A percentile compares a stretch with the other conserved stretches of the same genome.
These are phyloP conservation scores for Haplosporangium sp. DNA, from an alignment of 371 early-diverging fungal genomes.

Conservation along the genomic window DNA sequence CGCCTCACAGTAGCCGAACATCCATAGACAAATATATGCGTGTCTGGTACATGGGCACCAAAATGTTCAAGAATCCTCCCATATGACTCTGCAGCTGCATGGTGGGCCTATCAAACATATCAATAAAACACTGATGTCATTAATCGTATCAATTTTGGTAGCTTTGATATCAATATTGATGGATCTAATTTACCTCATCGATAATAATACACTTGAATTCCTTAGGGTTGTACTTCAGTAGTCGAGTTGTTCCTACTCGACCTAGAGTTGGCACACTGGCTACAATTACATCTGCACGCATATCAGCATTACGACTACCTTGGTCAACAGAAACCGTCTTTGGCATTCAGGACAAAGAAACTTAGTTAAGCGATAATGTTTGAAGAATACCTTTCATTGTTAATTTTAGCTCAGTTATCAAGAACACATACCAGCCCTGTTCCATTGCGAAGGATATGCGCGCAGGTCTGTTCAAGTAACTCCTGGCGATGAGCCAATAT, in stretches of 20 bases:
- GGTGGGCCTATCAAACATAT: slow-evolving; percentile 77
- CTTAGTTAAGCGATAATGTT: no score
- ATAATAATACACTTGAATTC: slow-evolving; percentile 91
- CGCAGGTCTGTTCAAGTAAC: slow-evolving; percentile 82
- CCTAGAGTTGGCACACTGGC: slow-evolving; percentile 87
- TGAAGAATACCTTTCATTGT: not conserved
- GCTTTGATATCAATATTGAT: not conserved
- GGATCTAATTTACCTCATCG: slow-evolving; percentile 70
- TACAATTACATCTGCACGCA: slow-evolving; percentile 77
- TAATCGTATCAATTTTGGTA: not conserved
- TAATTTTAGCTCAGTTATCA: not conserved
- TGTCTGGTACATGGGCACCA: slow-evolving; percentile 56
- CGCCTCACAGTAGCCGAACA: slow-evolving; percentile 93
- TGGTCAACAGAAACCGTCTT: slow-evolving; percentile 76
- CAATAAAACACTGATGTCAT: not conserved
- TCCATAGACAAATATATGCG: slow-evolving; percentile 85
- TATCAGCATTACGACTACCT: slow-evolving; percentile 66
- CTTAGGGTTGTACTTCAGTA: slow-evolving; percentile 76
- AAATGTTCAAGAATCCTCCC: slow-evolving; percentile 80
- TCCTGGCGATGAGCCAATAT: slow-evolving; percentile 92
- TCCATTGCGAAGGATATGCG: slow-evolving; percentile 69
- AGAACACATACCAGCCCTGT: slow-evolving; percentile 62
- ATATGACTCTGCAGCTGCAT: slow-evolving; percentile 86
- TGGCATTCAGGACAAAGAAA: not conserved
- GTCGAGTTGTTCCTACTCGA: slow-evolving; percentile 59